Evolutionary conservation across 768 basidiomycete genomes (phyloP), one percentile per base, ranked within the genome.

Genomic region (Vararia minispora): DNA sequence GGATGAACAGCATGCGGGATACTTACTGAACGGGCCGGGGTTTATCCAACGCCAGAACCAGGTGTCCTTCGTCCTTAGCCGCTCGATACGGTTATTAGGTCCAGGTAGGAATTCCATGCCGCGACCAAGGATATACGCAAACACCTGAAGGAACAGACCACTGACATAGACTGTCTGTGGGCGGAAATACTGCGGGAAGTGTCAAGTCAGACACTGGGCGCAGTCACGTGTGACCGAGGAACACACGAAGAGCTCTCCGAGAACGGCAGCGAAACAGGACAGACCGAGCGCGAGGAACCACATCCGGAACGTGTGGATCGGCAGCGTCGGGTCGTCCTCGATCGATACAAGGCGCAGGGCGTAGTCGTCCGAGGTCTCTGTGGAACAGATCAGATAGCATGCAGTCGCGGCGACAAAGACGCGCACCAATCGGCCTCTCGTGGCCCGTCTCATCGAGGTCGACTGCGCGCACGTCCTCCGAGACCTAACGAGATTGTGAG

Each of bases 341-440:
- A 72, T 59, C 2, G 69, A 71, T 41, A 73, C 65, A 10, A 72
- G 60, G 33, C 68, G 68, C 12, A 63, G 63, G 7, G 64, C 67
- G 21, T 65, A 57, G 44, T 72, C 70, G 25, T 60, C 37, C 41
- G 66, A 65, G 7, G 68, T 70, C 41, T 61, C 70, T 66, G 33
- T 12, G 14, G 3, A 31, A 26, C 9, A 21, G 3, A 32, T 33
- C 14, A 16, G 27, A 33, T 12, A 36, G 21, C 22, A 23, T 9
- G 43, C n/a, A 5, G 3, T 21, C 22, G 11, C 23, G 24, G 33
- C 12, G 14, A 33, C 13, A 18, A 18, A 36, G n/a, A n/a, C n/a
- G n/a, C 51, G 36, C 45, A 68, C 66, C 63, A 43, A 72, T 72
- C 12, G 70, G 69, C 6, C 67, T 52, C 45, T 72, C 70, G 45